Evolutionary conservation across 1,284 basidiomycete genomes (phyloP).

Genomic region (Gomphus sp.): DNA sequence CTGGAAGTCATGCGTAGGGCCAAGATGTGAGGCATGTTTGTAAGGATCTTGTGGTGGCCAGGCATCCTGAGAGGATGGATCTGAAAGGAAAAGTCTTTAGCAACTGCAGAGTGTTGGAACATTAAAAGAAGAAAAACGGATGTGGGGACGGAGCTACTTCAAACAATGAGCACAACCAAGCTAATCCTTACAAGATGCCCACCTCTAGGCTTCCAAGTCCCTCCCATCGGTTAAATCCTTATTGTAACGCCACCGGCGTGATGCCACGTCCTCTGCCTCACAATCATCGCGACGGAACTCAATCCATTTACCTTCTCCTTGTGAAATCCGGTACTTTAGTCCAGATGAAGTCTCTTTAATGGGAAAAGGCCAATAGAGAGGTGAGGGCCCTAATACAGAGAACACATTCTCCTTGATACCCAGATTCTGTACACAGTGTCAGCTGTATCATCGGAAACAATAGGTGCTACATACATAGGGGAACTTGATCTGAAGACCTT

Average conservation of each 20-base stretch:
- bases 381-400: slow-evolving; percentile 68
- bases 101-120: not conserved
- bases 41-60: slow-evolving; percentile 58
- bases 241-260: not conserved
- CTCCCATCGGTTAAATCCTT: not conserved
- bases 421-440: slow-evolving; percentile 50
- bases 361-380: slow-evolving; percentile 80
- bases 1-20: slow-evolving; percentile 22
- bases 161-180: slow-evolving; percentile 4
- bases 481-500: slow-evolving; percentile 61
- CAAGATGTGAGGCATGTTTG: slow-evolving; percentile 25
- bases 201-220: not conserved
- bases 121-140: not conserved
- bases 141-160: not conserved
- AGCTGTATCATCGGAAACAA: not conserved
- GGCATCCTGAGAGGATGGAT: slow-evolving; percentile 13
- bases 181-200: not conserved
- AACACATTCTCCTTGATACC: slow-evolving; percentile 65
- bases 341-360: slow-evolving; percentile 61
- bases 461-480: slow-evolving; percentile 65
- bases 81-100: not conserved
- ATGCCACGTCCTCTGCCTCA: slow-evolving; percentile 13
- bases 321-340: slow-evolving; percentile 63
- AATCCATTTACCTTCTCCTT: slow-evolving; percentile 73
- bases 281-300: slow-evolving; percentile 25